Evolutionary conservation across 371 early-diverging fungal genomes (phyloP), one percentile per base, ranked within the genome.

Genomic region (Phascolomyces articulosus): DNA sequence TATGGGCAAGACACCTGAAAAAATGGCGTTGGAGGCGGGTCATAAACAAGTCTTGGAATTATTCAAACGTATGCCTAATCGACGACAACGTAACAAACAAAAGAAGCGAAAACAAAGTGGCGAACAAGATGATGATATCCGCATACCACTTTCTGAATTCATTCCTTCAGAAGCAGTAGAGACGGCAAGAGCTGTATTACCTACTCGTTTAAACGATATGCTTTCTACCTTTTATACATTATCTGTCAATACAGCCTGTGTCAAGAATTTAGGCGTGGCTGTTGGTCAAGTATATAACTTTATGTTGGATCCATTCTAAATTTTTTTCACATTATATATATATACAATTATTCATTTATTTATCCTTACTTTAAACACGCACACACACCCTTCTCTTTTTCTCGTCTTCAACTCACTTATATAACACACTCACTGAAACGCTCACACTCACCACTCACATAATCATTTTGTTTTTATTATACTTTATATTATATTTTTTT

Each of bases 281-380:
- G 78, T 73, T 38, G 71, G 69, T 34, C 71, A 72, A 62, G 66
- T 78, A 1, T 78, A 78, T 66, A 70, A 70, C 57, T 74, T 72
- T 53, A 78, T 78, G 73, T 62, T 78, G n/a, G 78, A 78, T 67
- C 78, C 78, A 7, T 78, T 78, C 58, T 78, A 63, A 51, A 48
- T 44, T 53, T 16, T 49, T 41, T 44, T 21, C 23, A 34, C 11
- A 34, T 9, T 34, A n/a, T n/a, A n/a, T 34, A 34, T 34, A 6
- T 9, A 2, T 34, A 61, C 31, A 20, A 1, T 23, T 59, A 55
- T 38, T 59, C 41, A 18, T 34, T 44, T 40, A 8, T 44, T 58
- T 40, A 1, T 34, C 21, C 34, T 2, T 9, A 0, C 34, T 9
- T 34, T 34, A 34, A 9, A 34, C 6, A 34, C 34, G 11, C 34